Percentiles rank a stretch among this genome's conserved stretches.
These are phyloP conservation scores for Penicillium italicum DNA, from an alignment of 2,329 filamentous ascomycete species.

Conservation along the genomic window DNA sequence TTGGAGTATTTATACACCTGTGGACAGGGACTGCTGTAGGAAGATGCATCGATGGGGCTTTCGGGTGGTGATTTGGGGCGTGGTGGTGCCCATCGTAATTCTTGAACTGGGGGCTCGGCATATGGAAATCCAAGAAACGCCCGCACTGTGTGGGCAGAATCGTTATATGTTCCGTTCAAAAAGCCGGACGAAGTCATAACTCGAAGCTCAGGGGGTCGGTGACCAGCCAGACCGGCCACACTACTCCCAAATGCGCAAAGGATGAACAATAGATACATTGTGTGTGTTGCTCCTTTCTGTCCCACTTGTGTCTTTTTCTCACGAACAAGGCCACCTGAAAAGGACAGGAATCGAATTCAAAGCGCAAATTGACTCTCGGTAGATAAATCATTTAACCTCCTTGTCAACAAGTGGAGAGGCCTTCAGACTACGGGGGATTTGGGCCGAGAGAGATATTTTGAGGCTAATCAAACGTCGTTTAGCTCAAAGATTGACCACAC, in stretches of 20 bases:
- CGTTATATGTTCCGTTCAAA: conserved; percentile 17
- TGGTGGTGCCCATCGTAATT: conserved; percentile 43
- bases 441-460: too few species aligned
- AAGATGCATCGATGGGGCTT: conserved; percentile 12
- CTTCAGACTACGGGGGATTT: background rate
- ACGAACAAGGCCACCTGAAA: background rate
- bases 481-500: background rate
- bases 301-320: background rate
- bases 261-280: background rate
- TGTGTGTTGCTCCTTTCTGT: background rate
- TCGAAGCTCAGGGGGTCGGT: background rate
- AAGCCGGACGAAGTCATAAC: conserved; percentile 16
- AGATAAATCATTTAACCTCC: background rate
- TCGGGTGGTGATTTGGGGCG: conserved; percentile 25
- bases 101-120: conserved; percentile 42
- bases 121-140: conserved; percentile 48
- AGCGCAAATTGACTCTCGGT: background rate
- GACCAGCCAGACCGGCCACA: background rate
- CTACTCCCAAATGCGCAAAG: background rate
- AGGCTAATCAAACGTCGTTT: background rate
- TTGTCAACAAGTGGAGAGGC: background rate
- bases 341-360: background rate
- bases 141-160: conserved; percentile 11
- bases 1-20: conserved; percentile 6
- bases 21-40: conserved; percentile 23